These are phyloP conservation scores for Tephrocybe sp. DNA, from an alignment of 768 basidiomycete species.

Conservation along the genomic window DNA sequence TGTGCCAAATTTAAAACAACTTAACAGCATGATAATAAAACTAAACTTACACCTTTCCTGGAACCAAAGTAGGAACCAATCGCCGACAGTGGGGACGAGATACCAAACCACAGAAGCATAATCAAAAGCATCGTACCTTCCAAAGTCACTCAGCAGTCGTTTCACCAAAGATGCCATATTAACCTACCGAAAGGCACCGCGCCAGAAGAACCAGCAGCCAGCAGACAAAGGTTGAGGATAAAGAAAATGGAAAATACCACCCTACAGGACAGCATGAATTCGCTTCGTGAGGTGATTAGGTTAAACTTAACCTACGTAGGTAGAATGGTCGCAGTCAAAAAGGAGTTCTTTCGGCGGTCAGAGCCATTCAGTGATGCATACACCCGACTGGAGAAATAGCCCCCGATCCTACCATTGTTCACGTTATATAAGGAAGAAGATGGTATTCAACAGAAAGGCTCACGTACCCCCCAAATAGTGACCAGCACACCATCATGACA, in stretches of 20 bases:
- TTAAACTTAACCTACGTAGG: constrained; percentile 60
- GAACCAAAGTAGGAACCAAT: constrained; percentile 85
- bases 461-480: constrained; percentile 80
- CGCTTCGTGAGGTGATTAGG: background rate
- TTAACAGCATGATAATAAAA: background rate
- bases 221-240: constrained; percentile 87
- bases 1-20: constrained; percentile 25
- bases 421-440: constrained; percentile 2
- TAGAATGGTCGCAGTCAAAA: constrained; percentile 83
- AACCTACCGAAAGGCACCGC: constrained; percentile 88
- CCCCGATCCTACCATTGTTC: constrained; percentile 63
- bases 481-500: constrained; percentile 93
- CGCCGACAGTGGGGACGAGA: constrained; percentile 86
- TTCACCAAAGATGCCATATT: background rate
- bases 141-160: background rate
- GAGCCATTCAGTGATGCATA: constrained; percentile 80
- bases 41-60: constrained; percentile 71
- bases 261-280: constrained; percentile 34
- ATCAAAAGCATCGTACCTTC: constrained; percentile 83
- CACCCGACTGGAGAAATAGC: constrained; percentile 82
- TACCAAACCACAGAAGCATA: constrained; percentile 87
- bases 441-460: background rate
- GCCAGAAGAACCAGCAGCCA: constrained; percentile 84
- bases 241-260: constrained; percentile 84
- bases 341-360: constrained; percentile 76